Evolutionary conservation across 2,329 filamentous ascomycete genomes (phyloP), one percentile per base, ranked within the genome.

Genomic region (Ophiostoma fasciatum): DNA sequence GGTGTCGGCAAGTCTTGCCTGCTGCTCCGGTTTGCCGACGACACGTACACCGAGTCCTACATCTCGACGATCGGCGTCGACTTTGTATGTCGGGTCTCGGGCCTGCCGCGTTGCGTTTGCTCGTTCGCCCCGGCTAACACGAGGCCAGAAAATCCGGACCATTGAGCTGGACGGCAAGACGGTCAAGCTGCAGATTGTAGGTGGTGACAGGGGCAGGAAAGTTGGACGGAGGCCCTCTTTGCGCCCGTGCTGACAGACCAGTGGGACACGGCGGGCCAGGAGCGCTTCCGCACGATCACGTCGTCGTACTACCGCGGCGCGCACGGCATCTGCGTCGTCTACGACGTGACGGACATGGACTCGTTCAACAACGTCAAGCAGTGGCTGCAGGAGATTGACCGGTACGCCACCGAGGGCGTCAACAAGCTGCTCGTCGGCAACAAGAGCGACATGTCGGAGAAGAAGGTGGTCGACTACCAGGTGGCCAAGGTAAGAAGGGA

Each of bases 361-460:
- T 94, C 84, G 21, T 98, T 98, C 83, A 96, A 98, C 78, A 98
- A 96, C 68, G 90, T 98, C 54, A 96, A 98, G 82, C 90, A 98
- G 72, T 98, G 90, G 90, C 76, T 98, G 44, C 90, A 98, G 63
- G 90, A 98, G 68, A 98, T 98, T 52, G 90, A 98, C 68, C 79
- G 90, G 60, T 96, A 98, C 56, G 90, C 90, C 51, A 98, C 90
- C 49, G 90, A 98, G 66, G 90, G 90, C 48, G 90, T 98, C 56
- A 98, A 98, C 77, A 98, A 98, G 74, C 74, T 98, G 48, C 78
- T 98, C 44, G 88, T 98, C 45, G 90, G 90, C 56, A 98, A 98
- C 81, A 98, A 98, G 81, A 94, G 85, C 65, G 90, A 98, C 82
- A 96, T 98, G 85, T 78, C 88, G 42, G 90, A 98, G 67, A 98